Evolutionary conservation across 2,329 filamentous ascomycete genomes (phyloP), one percentile per base, ranked within the genome.

Genomic region (Bimuria novae-zelandiae): DNA sequence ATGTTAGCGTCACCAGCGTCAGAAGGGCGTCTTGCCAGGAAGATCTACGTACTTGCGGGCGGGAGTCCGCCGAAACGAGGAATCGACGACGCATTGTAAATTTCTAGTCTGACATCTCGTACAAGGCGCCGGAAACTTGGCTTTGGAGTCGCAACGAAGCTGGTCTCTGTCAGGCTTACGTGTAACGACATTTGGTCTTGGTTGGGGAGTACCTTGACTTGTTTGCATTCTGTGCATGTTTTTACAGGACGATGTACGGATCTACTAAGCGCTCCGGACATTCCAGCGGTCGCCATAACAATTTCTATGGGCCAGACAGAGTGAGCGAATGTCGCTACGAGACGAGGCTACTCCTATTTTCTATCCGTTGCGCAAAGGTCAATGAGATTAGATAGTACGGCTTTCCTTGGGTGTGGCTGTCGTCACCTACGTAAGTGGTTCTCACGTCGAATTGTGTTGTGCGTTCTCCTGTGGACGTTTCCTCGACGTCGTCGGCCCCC

Each of bases 201-300:
- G 12, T 22, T 8, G 23, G 7, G n/a, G 14, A 45, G 19, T 58
- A 65, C 60, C 43, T 63, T 65, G 53, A 63, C 62, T 52, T 65
- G 62, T 40, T 65, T 63, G 56, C 62, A 65, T 49, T 63, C 59
- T 14, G 62, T 65, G 33, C 62, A 65, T n/a, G 61, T 61, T 36
- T 62, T 63, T 1, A 65, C 61, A 2, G 57, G 52, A 17, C 60
- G 57, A 40, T 60, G 52, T 16, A 59, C 45, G 6, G 54, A 44
- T 51, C 60, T 55, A 23, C 49, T 40, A n/a, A 59, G 22, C 14
- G 53, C 35, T 17, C 50, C 16, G 45, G 46, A 11, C 12, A 33
- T n/a, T 16, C 49, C 49, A 11, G 41, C 21, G 19, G 49, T 16
- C 11, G 49, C 35, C 49, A 46, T 46, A 21, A 6, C 17, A n/a